Percentiles rank a stretch among this genome's conserved stretches.
Conservation (phyloP, 2,329 filamentous ascomycete genomes). For the Colletotrichum higginsianum region DNA sequence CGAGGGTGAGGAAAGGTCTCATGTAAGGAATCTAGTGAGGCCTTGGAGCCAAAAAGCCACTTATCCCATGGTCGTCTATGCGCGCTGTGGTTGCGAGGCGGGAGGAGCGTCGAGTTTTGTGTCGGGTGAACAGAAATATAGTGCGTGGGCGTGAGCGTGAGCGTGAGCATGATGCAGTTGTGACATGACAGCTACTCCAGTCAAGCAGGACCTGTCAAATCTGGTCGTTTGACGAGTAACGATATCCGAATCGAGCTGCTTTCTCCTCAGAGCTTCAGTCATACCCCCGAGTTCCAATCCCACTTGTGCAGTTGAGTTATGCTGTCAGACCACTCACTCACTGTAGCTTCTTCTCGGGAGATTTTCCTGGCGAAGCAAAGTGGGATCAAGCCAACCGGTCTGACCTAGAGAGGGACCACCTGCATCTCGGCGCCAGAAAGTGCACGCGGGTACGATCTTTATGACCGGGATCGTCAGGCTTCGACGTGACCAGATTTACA, state of each 20-base stretch:
- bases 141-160: no score
- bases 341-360: not conserved
- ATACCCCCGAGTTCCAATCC: not conserved
- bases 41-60: constrained; percentile 24
- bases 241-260: not conserved
- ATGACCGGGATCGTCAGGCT: constrained; percentile 14
- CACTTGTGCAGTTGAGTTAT: not conserved
- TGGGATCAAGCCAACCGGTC: not conserved
- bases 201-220: no score
- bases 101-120: no score
- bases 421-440: not conserved
- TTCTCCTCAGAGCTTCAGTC: not conserved
- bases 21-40: constrained; percentile 12
- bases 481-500: constrained; percentile 7
- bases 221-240: no score
- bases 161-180: no score
- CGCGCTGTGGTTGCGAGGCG: not conserved
- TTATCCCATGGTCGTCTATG: constrained; percentile 4
- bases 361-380: not conserved
- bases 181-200: no score
- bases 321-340: not conserved
- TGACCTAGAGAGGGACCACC: not conserved
- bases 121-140: no score
- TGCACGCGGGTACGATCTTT: constrained; percentile 4
- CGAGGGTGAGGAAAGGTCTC: constrained; percentile 15